Base-by-base conservation (phyloP, 495 filamentous ascomycete genomes). In the Tuber indicum region DNA sequence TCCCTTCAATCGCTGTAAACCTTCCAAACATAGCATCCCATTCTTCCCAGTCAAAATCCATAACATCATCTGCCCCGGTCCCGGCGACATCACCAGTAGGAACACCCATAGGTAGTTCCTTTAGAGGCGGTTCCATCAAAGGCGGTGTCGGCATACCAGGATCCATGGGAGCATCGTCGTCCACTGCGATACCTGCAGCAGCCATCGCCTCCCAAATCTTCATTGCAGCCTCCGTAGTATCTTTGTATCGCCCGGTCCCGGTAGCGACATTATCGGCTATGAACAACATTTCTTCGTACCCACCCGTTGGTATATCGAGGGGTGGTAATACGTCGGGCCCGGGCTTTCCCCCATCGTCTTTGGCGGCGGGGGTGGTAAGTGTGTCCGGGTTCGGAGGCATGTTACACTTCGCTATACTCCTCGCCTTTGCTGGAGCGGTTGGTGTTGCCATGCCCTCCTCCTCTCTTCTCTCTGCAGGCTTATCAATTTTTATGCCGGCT, bases 1-100 rank as follows among this genome's bases (percentile, higher is more conserved):
- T 78, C 75, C 46, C 58, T 32, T 77, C 79, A 70, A 76, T 80
- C 43, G 82, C 76, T 23, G 43, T 49, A 41, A 82, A 84, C 42
- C 75, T 78, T 47, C 82, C 82, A 81, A 84, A 84, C 36, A 84
- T 80, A 52, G 79, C 75, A 47, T 84, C 82, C 82, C 82, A 84
- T 74, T 84, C 82, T 21, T 82, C 79, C 82, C 82, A 83, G 66
- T 83, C 76, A 41, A 80, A 80, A 39, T 80, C 78, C 78, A 80
- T 80, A 71, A 80, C 45, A 69, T 80, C 78, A 12, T 71, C 73
- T 42, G 69, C 32, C 44, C 49, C 73, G 17, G 23, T 43, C 21
- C 16, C 52, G 58, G 58, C 14, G 3, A 32, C 26, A 66, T 66
- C 16, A 8, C 58, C 58, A 66, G 26, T 32, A 66, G 58, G 58